A percentile compares a stretch with the other conserved stretches of the same genome.
These are phyloP conservation scores for Picea mariana DNA, from an alignment of 83 land plant genomes.

Conservation along the genomic window DNA sequence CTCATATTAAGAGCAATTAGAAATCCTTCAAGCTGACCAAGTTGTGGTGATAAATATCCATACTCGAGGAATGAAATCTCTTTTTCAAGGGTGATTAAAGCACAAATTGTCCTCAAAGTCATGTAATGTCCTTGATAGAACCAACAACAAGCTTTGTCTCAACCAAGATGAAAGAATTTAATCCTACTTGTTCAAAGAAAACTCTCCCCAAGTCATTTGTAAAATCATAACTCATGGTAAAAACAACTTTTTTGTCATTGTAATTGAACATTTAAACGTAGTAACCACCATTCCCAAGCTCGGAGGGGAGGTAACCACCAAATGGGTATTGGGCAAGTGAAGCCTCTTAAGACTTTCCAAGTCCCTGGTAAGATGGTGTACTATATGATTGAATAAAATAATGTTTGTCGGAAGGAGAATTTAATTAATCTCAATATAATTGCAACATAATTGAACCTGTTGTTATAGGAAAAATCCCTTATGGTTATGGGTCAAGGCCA, in stretches of 20 bases:
- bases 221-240: conserved; percentile 29
- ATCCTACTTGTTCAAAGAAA: conserved; percentile 30
- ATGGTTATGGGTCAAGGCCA: no score
- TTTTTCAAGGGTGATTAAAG: no score
- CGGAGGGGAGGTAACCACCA: conserved; percentile 50
- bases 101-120: conserved; percentile 27
- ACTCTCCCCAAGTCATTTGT: conserved; percentile 41
- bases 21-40: conserved; percentile 40
- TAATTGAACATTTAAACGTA: no score
- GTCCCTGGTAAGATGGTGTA: not conserved
- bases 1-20: conserved; percentile 59
- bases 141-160: no score
- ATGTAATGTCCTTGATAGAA: no score
- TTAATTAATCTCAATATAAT: no score
- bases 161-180: no score
- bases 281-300: conserved; percentile 36
- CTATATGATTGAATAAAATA: no score
- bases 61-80: no score
- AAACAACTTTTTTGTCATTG: conserved; percentile 5
- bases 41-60: conserved; percentile 40
- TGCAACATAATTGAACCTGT: no score
- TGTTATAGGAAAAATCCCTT: no score
- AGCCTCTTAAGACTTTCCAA: conserved; percentile 42
- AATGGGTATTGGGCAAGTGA: conserved; percentile 34
- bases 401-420: no score